Conservation (phyloP, 2,329 filamentous ascomycete genomes). For the Magnaporthiopsis poae region DNA sequence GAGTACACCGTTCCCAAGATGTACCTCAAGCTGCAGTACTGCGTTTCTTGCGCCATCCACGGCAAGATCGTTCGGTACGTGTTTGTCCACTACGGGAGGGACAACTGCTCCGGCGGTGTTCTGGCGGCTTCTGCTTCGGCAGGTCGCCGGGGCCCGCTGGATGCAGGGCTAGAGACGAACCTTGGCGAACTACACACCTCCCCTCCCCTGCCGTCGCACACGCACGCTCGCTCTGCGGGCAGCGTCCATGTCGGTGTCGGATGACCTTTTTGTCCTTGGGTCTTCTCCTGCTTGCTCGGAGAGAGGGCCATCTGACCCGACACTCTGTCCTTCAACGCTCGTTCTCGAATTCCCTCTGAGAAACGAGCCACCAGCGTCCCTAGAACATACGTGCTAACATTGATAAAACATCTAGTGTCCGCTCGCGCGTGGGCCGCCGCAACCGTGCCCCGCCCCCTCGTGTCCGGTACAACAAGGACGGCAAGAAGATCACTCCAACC, state of each 20-base stretch:
- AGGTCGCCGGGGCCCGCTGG: not conserved
- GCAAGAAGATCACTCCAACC: conserved; percentile 96
- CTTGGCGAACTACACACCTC: conserved; percentile 22
- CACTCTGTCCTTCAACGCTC: not conserved
- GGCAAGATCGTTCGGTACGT: conserved; percentile 99
- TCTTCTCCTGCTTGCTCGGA: not conserved
- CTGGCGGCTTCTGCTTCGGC: conserved; percentile 26
- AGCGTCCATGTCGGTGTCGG: not conserved
- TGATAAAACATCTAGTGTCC: conserved; percentile 57
- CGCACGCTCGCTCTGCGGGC: not conserved
- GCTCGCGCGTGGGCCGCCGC: conserved; percentile 89
- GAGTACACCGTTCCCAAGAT: conserved; percentile 99
- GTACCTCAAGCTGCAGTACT: conserved; percentile 99
- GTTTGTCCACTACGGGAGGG: conserved; percentile 45
- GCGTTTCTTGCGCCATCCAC: conserved; percentile 99
- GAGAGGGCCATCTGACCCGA: not conserved
- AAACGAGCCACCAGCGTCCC: not conserved
- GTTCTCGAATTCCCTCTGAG: not conserved
- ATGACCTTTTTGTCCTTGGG: not conserved
- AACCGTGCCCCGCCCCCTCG: conserved; percentile 97
- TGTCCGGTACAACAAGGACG: conserved; percentile 99
- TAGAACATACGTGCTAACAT: conserved; percentile 27
- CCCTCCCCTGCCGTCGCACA: conserved; percentile 7
- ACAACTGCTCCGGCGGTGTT: conserved; percentile 36
- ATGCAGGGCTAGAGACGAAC: conserved; percentile 27